Evolutionary conservation across 2,329 filamentous ascomycete species (phyloP).

Genomic region (Ceratocystiopsis brevicomis): DNA sequence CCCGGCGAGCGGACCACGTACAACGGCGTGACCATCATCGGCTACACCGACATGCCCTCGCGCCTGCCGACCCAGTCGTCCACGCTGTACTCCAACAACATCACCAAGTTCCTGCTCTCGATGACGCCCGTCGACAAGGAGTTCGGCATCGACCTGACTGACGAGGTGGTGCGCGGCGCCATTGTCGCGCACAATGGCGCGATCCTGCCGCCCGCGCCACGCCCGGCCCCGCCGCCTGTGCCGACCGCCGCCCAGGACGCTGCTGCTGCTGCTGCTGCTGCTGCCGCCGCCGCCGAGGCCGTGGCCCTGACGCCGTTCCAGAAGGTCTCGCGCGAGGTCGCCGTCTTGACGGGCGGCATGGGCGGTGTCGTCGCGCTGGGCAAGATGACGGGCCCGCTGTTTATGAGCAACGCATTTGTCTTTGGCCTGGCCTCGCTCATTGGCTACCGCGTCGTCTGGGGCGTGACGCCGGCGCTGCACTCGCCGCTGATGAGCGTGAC

Average conservation of each 20-base stretch:
- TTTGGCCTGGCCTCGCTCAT: conserved; percentile 71
- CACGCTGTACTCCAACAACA: conserved; percentile 84
- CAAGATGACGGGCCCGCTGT: conserved; percentile 62
- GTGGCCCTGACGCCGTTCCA: conserved; percentile 67
- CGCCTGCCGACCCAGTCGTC: conserved; percentile 76
- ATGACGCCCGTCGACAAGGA: conserved; percentile 60
- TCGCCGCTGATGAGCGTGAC: conserved; percentile 85
- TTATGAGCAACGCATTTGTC: conserved; percentile 77
- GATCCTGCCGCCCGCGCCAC: conserved; percentile 56
- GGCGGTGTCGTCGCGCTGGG: conserved; percentile 55
- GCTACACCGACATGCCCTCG: conserved; percentile 76
- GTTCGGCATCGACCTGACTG: conserved; percentile 61
- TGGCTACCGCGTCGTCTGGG: conserved; percentile 79
- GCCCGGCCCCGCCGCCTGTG: conserved; percentile 40
- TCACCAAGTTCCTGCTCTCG: conserved; percentile 71
- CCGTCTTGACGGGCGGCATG: conserved; percentile 59
- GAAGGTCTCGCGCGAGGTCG: conserved; percentile 57
- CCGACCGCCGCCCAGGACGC: conserved; percentile 31
- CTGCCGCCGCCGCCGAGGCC: conserved; percentile 33
- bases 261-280: conserved; percentile 30
- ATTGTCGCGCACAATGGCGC: conserved; percentile 67
- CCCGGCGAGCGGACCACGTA: conserved; percentile 51
- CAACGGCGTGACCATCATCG: conserved; percentile 69
- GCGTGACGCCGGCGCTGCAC: conserved; percentile 64
- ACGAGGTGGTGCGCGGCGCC: conserved; percentile 70